Evolutionary conservation across 495 filamentous ascomycete species (phyloP).

Genomic region (Polyplosphaeria fusca): DNA sequence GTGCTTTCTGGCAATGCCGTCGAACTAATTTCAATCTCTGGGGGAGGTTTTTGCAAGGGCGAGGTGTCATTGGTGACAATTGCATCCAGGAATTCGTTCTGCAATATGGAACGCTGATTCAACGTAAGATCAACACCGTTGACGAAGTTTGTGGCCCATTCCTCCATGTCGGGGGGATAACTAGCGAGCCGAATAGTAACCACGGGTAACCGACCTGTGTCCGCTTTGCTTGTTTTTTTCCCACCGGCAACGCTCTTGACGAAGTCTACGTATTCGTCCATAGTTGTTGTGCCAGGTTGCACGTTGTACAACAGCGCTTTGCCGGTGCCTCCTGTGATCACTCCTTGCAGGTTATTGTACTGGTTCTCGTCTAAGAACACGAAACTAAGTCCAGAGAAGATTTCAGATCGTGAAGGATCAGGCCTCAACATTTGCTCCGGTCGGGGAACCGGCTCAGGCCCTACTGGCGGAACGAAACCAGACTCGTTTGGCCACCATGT

Average conservation of each 20-base stretch:
- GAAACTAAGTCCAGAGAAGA: slow-evolving; percentile 88
- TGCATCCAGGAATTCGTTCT: slow-evolving; percentile 89
- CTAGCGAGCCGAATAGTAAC: slow-evolving; percentile 72
- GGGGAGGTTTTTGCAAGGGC: slow-evolving; percentile 61
- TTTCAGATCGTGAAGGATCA: slow-evolving; percentile 57
- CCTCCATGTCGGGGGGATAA: slow-evolving; percentile 53
- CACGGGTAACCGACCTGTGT: slow-evolving; percentile 60
- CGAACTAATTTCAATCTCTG: slow-evolving; percentile 20
- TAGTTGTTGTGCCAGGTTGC: slow-evolving; percentile 60
- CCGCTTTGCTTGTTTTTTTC: slow-evolving; percentile 52
- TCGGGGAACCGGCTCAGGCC: slow-evolving; percentile 67
- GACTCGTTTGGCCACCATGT: slow-evolving; percentile 72
- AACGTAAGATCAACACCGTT: slow-evolving; percentile 63
- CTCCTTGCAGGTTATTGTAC: slow-evolving; percentile 67
- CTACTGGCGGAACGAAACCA: slow-evolving; percentile 67
- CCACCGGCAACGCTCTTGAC: slow-evolving; percentile 71
- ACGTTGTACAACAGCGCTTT: slow-evolving; percentile 70
- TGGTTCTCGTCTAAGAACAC: slow-evolving; percentile 80
- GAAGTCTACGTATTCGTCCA: slow-evolving; percentile 73
- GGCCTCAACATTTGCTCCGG: slow-evolving; percentile 65
- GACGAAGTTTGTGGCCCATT: slow-evolving; percentile 69
- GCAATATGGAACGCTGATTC: slow-evolving; percentile 79
- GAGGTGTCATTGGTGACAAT: slow-evolving; percentile 76
- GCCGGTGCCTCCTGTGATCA: slow-evolving; percentile 75
- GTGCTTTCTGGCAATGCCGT: slow-evolving; percentile 2